These are phyloP conservation scores for Leishmania tarentolae DNA, from an alignment of 208 protist species.

Conservation along the genomic window DNA sequence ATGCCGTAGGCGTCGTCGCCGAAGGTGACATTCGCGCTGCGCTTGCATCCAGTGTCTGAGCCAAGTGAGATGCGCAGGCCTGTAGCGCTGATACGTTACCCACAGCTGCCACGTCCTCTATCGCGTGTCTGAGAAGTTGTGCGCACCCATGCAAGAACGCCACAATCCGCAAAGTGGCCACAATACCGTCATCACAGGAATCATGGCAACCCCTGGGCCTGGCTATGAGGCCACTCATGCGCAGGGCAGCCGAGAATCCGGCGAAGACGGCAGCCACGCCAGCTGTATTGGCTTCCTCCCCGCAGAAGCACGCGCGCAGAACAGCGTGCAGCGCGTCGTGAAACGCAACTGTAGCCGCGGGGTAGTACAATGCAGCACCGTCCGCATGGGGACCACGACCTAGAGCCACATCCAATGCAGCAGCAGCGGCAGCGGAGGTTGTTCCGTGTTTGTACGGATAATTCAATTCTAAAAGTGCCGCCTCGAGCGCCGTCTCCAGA, in stretches of 20 bases:
- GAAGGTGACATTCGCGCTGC: background rate
- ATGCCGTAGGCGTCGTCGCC: background rate
- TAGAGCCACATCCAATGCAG: background rate
- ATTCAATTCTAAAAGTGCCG: constrained; percentile 13
- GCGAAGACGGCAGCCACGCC: constrained; percentile 27
- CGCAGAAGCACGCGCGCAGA: constrained; percentile 6
- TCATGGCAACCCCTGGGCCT: background rate
- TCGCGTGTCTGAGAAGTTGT: constrained; percentile 14
- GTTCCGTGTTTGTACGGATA: background rate
- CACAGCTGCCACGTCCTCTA: constrained; percentile 16
- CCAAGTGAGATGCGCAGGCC: constrained; percentile 28
- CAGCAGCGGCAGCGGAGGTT: background rate
- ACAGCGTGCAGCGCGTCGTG: constrained; percentile 15
- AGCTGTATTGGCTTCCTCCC: background rate
- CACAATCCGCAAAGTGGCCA: background rate
- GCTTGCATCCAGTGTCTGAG: background rate
- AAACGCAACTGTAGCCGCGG: background rate
- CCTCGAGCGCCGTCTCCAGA: constrained; percentile 15
- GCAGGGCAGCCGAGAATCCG: constrained; percentile 20
- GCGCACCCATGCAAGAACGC: constrained; percentile 18
- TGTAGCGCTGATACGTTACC: constrained; percentile 28
- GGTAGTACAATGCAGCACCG: background rate
- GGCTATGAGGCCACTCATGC: constrained; percentile 23
- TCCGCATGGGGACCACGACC: background rate
- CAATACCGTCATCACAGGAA: background rate